Evolutionary conservation across 768 basidiomycete species (phyloP).

Genomic region (Lepiota brunneoincarnata): DNA sequence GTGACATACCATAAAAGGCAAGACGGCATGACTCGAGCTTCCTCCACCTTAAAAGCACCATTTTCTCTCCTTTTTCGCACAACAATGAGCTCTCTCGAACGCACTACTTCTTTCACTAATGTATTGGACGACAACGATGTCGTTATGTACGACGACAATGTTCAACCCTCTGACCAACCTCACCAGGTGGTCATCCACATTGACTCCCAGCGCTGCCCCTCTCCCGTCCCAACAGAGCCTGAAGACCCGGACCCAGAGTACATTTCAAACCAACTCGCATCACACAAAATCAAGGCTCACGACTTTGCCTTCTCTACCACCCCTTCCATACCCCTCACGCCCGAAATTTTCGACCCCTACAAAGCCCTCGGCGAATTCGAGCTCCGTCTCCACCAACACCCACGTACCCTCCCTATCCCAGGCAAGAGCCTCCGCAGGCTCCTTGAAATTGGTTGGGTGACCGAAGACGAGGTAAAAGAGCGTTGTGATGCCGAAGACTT

Average conservation of each 20-base stretch:
- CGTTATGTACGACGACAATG: not conserved
- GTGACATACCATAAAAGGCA: not conserved
- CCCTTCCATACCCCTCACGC: constrained; percentile 10
- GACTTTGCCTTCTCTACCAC: constrained; percentile 34
- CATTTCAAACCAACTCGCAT: constrained; percentile 23
- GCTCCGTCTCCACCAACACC: constrained; percentile 28
- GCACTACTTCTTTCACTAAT: not conserved
- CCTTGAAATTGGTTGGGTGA: constrained; percentile 37
- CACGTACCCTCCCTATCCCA: constrained; percentile 28
- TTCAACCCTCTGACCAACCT: too few species aligned
- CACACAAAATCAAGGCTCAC: constrained; percentile 35
- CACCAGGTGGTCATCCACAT: not conserved
- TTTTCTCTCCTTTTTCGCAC: not conserved
- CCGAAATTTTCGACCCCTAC: constrained; percentile 39
- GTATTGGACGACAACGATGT: not conserved
- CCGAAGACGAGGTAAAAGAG: constrained; percentile 26
- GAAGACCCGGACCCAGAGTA: constrained; percentile 34
- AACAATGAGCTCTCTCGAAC: not conserved
- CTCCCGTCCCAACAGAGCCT: constrained; percentile 35
- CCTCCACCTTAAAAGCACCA: not conserved
- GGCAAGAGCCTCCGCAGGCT: constrained; percentile 38
- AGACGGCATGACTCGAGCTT: not conserved
- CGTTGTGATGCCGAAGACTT: constrained; percentile 32
- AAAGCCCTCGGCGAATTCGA: constrained; percentile 38
- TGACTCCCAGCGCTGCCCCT: constrained; percentile 11